These are phyloP conservation scores for Thecaphora thlaspeos DNA, from an alignment of 1,284 basidiomycete genomes.

Conservation along the genomic window DNA sequence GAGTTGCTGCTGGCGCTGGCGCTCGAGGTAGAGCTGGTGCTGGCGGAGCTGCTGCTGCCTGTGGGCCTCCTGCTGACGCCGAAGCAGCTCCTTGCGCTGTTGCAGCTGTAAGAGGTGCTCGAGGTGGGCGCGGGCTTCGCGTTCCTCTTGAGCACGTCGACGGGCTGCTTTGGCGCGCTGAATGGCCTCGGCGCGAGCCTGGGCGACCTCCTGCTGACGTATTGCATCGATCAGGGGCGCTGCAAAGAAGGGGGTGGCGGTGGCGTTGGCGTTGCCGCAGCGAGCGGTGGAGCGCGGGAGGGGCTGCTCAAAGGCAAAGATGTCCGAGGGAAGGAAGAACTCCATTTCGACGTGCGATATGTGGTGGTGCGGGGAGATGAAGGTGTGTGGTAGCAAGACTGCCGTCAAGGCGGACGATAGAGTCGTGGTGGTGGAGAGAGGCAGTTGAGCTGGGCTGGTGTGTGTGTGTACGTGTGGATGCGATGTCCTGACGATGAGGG, in stretches of 20 bases:
- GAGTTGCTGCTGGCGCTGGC: too few relatives aligned
- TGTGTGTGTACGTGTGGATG: too few relatives aligned
- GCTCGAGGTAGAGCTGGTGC: constrained; percentile 28
- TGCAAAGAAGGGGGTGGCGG: constrained; percentile 25
- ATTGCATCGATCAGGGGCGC: constrained; percentile 25
- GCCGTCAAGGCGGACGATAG: too few relatives aligned
- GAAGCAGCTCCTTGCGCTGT: constrained; percentile 1
- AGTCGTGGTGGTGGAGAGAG: background rate
- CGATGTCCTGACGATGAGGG: too few relatives aligned
- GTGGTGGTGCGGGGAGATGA: background rate
- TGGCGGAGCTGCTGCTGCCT: constrained; percentile 25
- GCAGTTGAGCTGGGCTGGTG: too few relatives aligned
- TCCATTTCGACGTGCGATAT: constrained; percentile 13
- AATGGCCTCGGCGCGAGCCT: constrained; percentile 4
- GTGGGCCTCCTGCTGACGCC: constrained; percentile 21
- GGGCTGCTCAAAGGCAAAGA: constrained; percentile 27
- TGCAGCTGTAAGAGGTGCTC: constrained; percentile 28
- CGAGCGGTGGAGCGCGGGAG: constrained; percentile 9
- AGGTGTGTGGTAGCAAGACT: background rate
- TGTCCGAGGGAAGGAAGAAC: constrained; percentile 42
- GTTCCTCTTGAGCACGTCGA: constrained; percentile 10
- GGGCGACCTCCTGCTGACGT: constrained; percentile 22
- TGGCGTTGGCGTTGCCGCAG: constrained; percentile 13
- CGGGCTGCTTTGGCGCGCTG: constrained; percentile 5
- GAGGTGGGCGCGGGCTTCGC: constrained; percentile 27